Conservation (phyloP, 441 rosid genomes). For the Erodium moschatum region DNA sequence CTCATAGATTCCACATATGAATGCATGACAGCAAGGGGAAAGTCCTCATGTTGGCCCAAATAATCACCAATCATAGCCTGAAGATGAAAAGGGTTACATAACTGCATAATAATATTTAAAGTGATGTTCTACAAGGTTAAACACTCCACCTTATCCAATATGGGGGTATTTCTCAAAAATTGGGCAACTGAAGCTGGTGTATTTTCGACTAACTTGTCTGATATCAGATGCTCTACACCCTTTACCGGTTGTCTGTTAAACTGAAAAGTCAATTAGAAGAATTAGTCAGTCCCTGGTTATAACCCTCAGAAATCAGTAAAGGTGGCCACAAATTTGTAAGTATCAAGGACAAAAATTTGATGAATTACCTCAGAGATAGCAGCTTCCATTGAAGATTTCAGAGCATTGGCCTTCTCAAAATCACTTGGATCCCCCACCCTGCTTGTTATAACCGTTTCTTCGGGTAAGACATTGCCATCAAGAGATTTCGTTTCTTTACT, state of each 20-base stretch:
- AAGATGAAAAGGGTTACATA: constrained; percentile 35
- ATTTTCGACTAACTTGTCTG: constrained; percentile 77
- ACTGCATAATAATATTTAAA: constrained; percentile 20
- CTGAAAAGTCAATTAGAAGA: constrained; percentile 38
- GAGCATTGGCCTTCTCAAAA: constrained; percentile 98
- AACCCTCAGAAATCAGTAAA: neutral
- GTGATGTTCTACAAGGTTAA: constrained; percentile 16
- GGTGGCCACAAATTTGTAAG: neutral
- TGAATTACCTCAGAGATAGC: constrained; percentile 72
- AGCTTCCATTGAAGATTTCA: constrained; percentile 91
- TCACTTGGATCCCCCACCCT: constrained; percentile 66
- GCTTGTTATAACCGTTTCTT: constrained; percentile 35
- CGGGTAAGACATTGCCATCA: constrained; percentile 40
- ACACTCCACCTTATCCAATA: constrained; percentile 67
- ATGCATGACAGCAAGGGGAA: constrained; percentile 99
- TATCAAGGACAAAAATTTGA: constrained; percentile 3
- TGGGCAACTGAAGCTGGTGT: constrained; percentile 77
- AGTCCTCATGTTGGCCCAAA: constrained; percentile 95
- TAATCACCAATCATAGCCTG: constrained; percentile 98
- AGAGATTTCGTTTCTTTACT: constrained; percentile 33
- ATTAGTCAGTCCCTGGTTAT: constrained; percentile 18
- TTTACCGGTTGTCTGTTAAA: constrained; percentile 82
- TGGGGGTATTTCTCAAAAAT: constrained; percentile 65
- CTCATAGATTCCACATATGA: constrained; percentile 88
- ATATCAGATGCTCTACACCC: constrained; percentile 66